Percentiles rank a stretch among this genome's conserved stretches.
These are phyloP conservation scores for Salix brachista DNA, from an alignment of 345 rosid species.

Conservation along the genomic window DNA sequence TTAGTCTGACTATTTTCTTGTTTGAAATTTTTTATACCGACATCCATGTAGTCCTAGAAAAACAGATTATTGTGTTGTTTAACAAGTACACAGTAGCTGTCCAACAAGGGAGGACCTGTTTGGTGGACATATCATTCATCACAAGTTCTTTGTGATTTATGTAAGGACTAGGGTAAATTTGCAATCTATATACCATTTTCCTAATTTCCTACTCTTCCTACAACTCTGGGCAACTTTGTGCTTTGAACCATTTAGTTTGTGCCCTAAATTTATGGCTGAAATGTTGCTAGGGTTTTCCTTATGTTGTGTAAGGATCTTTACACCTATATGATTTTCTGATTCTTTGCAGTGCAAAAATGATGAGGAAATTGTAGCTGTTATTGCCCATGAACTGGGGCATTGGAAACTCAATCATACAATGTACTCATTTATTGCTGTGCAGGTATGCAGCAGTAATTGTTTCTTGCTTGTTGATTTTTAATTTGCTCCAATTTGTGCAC, in stretches of 20 bases:
- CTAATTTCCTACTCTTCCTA: background rate
- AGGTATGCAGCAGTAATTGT: slow-evolving; percentile 41
- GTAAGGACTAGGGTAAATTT: background rate
- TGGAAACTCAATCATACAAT: slow-evolving; percentile 98
- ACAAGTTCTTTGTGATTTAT: background rate
- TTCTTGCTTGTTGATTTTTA: background rate
- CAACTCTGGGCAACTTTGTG: background rate
- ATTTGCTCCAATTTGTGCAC: background rate
- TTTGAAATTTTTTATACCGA: background rate
- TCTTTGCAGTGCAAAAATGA: slow-evolving; percentile 78
- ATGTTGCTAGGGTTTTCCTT: background rate
- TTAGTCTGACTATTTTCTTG: background rate
- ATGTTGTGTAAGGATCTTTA: background rate
- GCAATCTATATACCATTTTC: background rate
- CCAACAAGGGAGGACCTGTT: background rate
- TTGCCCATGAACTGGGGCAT: slow-evolving; percentile 98
- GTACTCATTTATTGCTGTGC: slow-evolving; percentile 85
- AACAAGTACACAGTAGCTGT: background rate
- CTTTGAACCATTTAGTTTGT: background rate
- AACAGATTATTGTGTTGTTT: background rate
- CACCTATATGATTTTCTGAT: background rate
- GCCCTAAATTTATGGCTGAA: background rate
- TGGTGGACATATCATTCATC: background rate
- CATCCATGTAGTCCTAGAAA: background rate
- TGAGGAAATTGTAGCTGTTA: slow-evolving; percentile 93